Base-by-base conservation (phyloP, 192 early-diverging fungal species). In the Dimargaris xerosporica region DNA sequence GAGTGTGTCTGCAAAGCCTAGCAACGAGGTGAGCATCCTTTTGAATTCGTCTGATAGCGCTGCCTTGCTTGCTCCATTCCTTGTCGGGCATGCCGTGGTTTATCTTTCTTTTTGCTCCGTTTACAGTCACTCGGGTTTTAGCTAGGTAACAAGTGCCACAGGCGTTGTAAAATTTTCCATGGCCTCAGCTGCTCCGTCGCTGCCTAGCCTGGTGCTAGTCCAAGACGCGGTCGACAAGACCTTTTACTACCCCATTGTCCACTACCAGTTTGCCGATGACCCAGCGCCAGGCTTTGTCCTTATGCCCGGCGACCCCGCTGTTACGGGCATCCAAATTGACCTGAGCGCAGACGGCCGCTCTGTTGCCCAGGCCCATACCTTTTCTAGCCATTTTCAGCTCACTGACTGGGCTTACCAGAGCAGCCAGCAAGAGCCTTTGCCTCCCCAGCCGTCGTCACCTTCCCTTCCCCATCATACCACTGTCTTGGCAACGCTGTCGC, bases 251-350 rank as follows among this genome's bases (percentile, higher is more conserved):
- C 56, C 56, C 1, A 23, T 41, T 3, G 41, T 59, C 28, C 56
- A 59, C 29, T 59, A 59, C 56, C 31, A 41, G 16, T 59, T 59
- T 29, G 56, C 30, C 56, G 56, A 59, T 59, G 56, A 59, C 23
- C 56, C 56, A 11, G 56, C 29, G 17, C 56, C 56, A 16, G 30
- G 9, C 29, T 54, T 25, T 28, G 17, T 34, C 7, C 21, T 51
- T n/a, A 21, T 50, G 17, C 47, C 47, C 9, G 25, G 25, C 23
- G 56, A 30, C 56, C 31, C 29, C 3, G 29, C 56, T 19, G 56
- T 59, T 15, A 59, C 56, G 16, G 56, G 23, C 23, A 23, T 59
- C 6, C 31, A 59, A 30, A 16, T 59, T 16, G 19, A 42, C 10
- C 56, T 59, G 9, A 23, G 39, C 41, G 16, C 19, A 1, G 30